These are phyloP conservation scores for Cercospora sesami DNA, from an alignment of 2,329 filamentous ascomycete genomes.

Conservation along the genomic window DNA sequence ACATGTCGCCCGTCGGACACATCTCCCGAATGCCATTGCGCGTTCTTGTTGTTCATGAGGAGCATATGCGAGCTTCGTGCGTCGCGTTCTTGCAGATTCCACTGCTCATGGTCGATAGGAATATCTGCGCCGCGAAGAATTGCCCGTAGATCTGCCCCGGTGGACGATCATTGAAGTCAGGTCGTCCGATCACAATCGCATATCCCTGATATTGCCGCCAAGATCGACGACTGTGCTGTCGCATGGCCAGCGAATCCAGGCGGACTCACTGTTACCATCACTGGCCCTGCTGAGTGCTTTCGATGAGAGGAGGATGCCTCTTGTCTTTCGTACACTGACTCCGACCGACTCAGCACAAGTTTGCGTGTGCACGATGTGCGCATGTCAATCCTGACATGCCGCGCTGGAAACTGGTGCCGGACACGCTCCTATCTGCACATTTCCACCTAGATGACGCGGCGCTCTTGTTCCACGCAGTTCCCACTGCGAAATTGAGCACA, in stretches of 20 bases:
- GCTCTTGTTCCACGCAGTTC: not conserved
- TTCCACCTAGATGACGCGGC: conserved; percentile 9
- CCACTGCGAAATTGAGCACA: not conserved
- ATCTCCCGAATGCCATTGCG: not conserved
- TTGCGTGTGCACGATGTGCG: not conserved
- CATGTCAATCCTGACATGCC: not conserved
- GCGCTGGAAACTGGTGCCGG: not conserved
- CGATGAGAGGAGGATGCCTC: not conserved
- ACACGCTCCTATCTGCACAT: not conserved
- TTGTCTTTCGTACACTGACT: not conserved
- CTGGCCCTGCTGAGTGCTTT: not conserved
- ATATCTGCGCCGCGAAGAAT: not conserved
- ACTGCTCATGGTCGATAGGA: not conserved
- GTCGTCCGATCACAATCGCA: conserved; percentile 2
- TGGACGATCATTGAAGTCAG: not conserved
- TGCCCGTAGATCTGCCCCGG: not conserved
- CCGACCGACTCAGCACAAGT: not conserved
- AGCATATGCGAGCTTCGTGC: not conserved
- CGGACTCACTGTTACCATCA: not conserved
- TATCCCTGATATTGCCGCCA: not conserved
- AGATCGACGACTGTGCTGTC: not conserved
- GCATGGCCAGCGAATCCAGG: not conserved
- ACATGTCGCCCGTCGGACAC: too few species aligned
- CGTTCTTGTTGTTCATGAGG: not conserved
- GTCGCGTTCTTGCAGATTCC: not conserved